Percentiles rank a stretch among this genome's conserved stretches.
Evolutionary conservation across 2,329 filamentous ascomycete species (phyloP).

Genomic region (Monosporascus sp.): DNA sequence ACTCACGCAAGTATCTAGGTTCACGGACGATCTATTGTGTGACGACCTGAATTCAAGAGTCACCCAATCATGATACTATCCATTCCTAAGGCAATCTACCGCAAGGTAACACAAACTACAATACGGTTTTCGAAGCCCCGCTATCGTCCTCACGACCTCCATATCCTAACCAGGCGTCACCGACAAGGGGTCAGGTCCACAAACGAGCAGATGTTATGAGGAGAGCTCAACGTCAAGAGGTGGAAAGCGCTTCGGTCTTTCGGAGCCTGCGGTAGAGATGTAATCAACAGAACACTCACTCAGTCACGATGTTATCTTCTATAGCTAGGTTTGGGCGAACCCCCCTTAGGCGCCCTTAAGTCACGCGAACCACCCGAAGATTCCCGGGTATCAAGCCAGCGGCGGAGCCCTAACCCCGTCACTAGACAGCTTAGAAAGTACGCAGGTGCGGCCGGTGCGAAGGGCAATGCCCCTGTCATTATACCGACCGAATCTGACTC

Average conservation of each 20-base stretch:
- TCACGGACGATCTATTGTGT: slow-evolving; percentile 21
- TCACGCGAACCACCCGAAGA: slow-evolving; percentile 4
- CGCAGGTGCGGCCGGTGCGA: slow-evolving; percentile 30
- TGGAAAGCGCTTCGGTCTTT: slow-evolving; percentile 26
- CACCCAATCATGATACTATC: not conserved
- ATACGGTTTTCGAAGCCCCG: not conserved
- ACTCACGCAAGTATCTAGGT: slow-evolving; percentile 19
- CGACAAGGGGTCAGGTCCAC: slow-evolving; percentile 1
- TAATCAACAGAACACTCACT: slow-evolving; percentile 38
- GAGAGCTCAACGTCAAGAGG: slow-evolving; percentile 6
- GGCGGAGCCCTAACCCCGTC: slow-evolving; percentile 35
- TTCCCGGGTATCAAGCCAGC: slow-evolving; percentile 37
- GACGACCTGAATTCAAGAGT: no score
- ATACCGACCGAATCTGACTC: slow-evolving; percentile 37
- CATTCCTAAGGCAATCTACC: slow-evolving; percentile 6
- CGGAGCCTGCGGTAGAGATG: slow-evolving; percentile 36
- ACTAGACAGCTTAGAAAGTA: slow-evolving; percentile 37
- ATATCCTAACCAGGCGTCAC: not conserved
- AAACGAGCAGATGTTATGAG: slow-evolving; percentile 8
- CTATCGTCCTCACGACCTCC: not conserved
- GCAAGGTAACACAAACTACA: not conserved
- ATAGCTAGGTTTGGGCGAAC: slow-evolving; percentile 18
- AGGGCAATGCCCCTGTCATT: slow-evolving; percentile 31
- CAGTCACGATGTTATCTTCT: slow-evolving; percentile 40
- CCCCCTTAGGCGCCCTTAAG: not conserved